Conservation (phyloP, 257 asterid species). For the Striga asiatica region DNA sequence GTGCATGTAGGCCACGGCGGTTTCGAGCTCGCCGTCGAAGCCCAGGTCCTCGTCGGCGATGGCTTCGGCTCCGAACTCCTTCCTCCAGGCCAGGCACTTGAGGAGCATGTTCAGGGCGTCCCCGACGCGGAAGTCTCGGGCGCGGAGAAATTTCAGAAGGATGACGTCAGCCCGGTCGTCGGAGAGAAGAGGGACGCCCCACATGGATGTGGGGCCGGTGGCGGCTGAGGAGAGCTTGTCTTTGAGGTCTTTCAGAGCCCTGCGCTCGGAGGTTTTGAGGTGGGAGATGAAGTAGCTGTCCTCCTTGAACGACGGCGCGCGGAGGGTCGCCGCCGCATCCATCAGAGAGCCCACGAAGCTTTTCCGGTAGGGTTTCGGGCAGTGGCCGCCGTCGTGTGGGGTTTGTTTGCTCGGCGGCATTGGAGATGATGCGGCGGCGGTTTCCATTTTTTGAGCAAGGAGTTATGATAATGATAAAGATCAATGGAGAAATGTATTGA, state of each 20-base stretch:
- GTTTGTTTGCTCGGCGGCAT: not conserved
- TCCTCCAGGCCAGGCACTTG: conserved; percentile 58
- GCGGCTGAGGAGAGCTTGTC: conserved; percentile 28
- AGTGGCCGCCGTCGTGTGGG: not conserved
- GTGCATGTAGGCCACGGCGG: conserved; percentile 72
- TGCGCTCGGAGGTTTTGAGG: conserved; percentile 55
- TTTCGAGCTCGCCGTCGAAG: conserved; percentile 77
- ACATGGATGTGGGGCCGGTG: conserved; percentile 41
- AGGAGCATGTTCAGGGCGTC: conserved; percentile 56
- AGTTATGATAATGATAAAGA: not conserved
- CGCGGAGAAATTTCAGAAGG: conserved; percentile 77
- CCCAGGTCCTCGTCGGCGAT: conserved; percentile 66
- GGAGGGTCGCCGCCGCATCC: conserved; percentile 41
- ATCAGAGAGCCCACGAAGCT: conserved; percentile 41
- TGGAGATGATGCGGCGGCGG: not conserved
- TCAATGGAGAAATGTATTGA: not conserved
- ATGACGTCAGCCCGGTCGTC: conserved; percentile 67
- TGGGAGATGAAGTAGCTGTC: conserved; percentile 71
- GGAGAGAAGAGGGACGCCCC: conserved; percentile 51
- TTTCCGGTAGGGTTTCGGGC: conserved; percentile 33
- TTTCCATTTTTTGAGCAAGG: not conserved
- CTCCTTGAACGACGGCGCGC: conserved; percentile 73
- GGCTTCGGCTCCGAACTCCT: conserved; percentile 54
- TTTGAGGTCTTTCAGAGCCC: conserved; percentile 61
- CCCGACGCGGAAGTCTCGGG: conserved; percentile 58